Base-by-base conservation (phyloP, 163 green algal genomes). In the Chlorella variabilis region DNA sequence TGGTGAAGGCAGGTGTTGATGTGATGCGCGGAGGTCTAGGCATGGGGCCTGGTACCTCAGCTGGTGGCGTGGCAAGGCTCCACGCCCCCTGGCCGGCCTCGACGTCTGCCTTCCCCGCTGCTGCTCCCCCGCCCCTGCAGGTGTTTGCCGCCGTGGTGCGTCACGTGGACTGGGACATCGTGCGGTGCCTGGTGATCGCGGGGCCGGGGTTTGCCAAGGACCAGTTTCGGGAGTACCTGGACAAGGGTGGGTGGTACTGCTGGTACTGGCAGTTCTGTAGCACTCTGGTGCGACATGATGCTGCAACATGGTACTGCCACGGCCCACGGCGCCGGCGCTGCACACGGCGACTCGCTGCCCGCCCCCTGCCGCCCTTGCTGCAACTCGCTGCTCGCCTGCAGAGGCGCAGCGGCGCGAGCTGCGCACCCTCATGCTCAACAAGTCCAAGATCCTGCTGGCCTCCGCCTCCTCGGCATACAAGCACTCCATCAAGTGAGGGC, bases 131-230 rank as follows among this genome's bases (percentile, higher is more conserved):
- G 13, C 9, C 31, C 2, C n/a, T 59, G 39, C 83, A 91, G 83
- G 86, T 94, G 58, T 92, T 84, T 91, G 33, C 77, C 17, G 92
- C 93, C 2, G 87, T 98, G 4, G 65, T 92, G 38, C 84, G 90
- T 0, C 90, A 98, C 80, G 92, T 98, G 13, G 93, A 98, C 87
- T 98, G 95, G 87, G 83, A 77, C 0, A 80, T 97, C 7, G 91
- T 98, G 59, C 94, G 94, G 73, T 98, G 96, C 83, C 88, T 99
- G 18, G 91, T 99, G 29, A 93, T 99, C 31, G 96, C 96, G 34
- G 95, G 95, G 9, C 96, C 96, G 5, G 96, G 96, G 18, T 99
- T 99, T 87, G 90, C 91, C 31, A 99, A 99, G 87, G 97, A 99
- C 67, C 77, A 90, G 70, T 95, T 99, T 79, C 90, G 91, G 62